Base-by-base conservation (phyloP, 768 basidiomycete species). In the Symmetrospora coprosmae region DNA sequence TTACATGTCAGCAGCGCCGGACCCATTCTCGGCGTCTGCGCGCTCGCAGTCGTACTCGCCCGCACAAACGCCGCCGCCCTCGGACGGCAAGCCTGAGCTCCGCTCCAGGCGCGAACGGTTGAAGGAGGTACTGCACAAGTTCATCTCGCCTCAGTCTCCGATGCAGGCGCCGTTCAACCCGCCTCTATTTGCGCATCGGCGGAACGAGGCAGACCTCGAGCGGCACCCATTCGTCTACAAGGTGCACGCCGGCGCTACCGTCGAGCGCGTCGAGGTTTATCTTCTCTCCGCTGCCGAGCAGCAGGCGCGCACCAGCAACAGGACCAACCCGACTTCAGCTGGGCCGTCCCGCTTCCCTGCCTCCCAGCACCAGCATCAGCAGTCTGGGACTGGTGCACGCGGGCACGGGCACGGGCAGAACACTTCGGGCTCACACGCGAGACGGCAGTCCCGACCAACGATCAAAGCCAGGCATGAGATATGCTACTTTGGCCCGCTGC, bases 171-270 rank as follows among this genome's bases (percentile, higher is more conserved):
- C n/a, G n/a, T n/a, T n/a, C n/a, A n/a, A n/a, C n/a, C n/a, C n/a
- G n/a, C n/a, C n/a, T n/a, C n/a, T n/a, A n/a, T n/a, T n/a, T n/a
- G n/a, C n/a, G n/a, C n/a, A n/a, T n/a, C n/a, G n/a, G n/a, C n/a
- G n/a, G n/a, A n/a, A n/a, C n/a, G n/a, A 43, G 25, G 38, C 23
- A 16, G 39, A 25, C 30, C 35, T 5, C 35, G 43, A 45, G 39
- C 28, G 39, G 53, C 53, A 56, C 43, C 39, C 39, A 3, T 56
- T 56, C 41, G 53, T 56, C 27, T 56, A 56, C 40, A 30, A 28
- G 25, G 53, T 45, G 7, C 38, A 56, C 25, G 19, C 40, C 4
- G 5, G 19, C 5, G 53, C 43, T 21, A 13, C n/a, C 23, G n/a
- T 51, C 6, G 31, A 50, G 23, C 51, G 25, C 4, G 27, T 51